These are phyloP conservation scores for Butyriboletus loyo DNA, from an alignment of 768 basidiomycete species.

Conservation along the genomic window DNA sequence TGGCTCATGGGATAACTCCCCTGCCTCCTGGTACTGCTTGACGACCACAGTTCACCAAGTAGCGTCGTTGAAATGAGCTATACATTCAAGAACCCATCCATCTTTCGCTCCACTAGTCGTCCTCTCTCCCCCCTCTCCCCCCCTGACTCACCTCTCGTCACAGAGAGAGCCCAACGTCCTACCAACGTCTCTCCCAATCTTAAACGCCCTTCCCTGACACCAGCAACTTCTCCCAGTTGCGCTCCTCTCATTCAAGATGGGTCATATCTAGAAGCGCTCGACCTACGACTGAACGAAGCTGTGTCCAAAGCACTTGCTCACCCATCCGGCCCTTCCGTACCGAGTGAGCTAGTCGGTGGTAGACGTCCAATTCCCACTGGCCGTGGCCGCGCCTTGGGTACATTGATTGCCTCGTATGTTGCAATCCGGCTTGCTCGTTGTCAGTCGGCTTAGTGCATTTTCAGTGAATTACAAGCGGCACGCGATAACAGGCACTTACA, in stretches of 20 bases:
- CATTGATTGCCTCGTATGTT: conserved; percentile 69
- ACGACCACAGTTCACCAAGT: neutral
- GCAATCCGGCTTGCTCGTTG: conserved; percentile 1
- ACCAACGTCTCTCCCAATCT: conserved; percentile 62
- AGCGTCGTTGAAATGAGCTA: conserved; percentile 46
- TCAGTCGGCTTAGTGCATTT: conserved; percentile 12
- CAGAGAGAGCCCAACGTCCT: conserved; percentile 51
- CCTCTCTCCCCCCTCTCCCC: conserved; percentile 53
- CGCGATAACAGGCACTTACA: conserved; percentile 62
- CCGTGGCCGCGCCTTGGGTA: conserved; percentile 64
- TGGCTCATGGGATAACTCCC: conserved; percentile 44
- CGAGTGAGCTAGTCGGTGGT: conserved; percentile 57
- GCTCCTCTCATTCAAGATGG: conserved; percentile 67
- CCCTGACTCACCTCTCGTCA: conserved; percentile 36
- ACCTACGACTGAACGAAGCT: conserved; percentile 76
- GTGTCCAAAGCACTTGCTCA: conserved; percentile 73
- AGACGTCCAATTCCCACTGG: conserved; percentile 73
- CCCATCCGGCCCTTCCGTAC: conserved; percentile 51
- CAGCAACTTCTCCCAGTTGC: conserved; percentile 31
- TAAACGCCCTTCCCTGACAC: conserved; percentile 47
- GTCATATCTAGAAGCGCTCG: conserved; percentile 74
- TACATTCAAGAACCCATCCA: conserved; percentile 62
- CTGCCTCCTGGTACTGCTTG: conserved; percentile 27
- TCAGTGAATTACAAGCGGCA: conserved; percentile 67
- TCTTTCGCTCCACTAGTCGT: conserved; percentile 62